A percentile compares a stretch with the other conserved stretches of the same genome.
Evolutionary conservation across 2,329 filamentous ascomycete species (phyloP).

Genomic region (Rhinocladiella mackenziei): DNA sequence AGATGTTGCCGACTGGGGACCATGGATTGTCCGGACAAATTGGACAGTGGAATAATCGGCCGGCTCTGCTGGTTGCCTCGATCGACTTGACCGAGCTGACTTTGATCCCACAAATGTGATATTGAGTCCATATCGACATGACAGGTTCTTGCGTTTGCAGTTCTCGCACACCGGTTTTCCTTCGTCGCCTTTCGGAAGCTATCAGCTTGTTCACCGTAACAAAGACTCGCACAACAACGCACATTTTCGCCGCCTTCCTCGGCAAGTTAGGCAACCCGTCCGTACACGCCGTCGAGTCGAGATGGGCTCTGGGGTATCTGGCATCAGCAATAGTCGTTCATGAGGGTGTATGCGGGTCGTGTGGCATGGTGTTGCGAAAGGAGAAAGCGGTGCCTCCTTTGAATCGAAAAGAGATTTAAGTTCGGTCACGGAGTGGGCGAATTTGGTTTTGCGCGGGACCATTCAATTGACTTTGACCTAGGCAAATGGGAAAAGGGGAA

Average conservation of each 20-base stretch:
- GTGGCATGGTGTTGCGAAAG: no score
- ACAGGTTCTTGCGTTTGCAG: constrained; percentile 3
- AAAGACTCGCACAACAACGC: not conserved
- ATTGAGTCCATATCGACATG: constrained; percentile 8
- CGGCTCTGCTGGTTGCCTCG: not conserved
- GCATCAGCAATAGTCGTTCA: no score
- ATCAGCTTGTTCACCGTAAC: not conserved
- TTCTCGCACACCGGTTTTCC: constrained; percentile 6
- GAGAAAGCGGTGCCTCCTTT: not conserved
- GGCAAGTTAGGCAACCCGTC: constrained; percentile 8
- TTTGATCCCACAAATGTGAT: constrained; percentile 9
- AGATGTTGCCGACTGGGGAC: not conserved
- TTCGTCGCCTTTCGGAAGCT: constrained; percentile 1
- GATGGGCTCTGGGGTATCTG: not conserved
- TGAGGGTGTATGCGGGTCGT: no score
- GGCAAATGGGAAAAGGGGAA: not conserved
- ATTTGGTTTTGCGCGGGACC: no score
- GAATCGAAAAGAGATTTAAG: no score
- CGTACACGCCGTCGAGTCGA: constrained; percentile 1
- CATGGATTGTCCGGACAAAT: not conserved
- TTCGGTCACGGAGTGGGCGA: no score
- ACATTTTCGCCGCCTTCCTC: constrained; percentile 7
- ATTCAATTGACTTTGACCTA: no score
- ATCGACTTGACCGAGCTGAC: no score
- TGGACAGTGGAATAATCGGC: not conserved